A percentile compares a stretch with the other conserved stretches of the same genome.
Conservation (phyloP, 441 rosid species). For the Jatropha podagrica region DNA sequence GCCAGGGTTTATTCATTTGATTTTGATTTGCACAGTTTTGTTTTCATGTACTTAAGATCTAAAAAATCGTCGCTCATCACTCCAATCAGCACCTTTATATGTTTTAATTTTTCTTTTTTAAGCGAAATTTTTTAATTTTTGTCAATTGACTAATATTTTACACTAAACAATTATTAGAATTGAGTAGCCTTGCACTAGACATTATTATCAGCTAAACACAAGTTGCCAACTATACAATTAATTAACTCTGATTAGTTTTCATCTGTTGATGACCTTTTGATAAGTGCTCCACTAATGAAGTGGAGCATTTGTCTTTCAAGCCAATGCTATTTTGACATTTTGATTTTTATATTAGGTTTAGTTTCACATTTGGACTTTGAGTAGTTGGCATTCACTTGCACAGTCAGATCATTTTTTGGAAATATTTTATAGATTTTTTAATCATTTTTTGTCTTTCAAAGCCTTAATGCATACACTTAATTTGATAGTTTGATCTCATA, state of each 20-base stretch:
- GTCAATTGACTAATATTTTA: neutral
- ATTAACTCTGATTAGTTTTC: neutral
- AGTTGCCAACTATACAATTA: neutral
- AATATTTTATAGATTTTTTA: neutral
- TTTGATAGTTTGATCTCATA: too few relatives aligned
- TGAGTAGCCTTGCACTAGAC: neutral
- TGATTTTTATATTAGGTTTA: neutral
- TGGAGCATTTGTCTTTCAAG: constrained; percentile 15
- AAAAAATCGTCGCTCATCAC: too few relatives aligned
- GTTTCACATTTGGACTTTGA: neutral
- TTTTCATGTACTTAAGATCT: too few relatives aligned
- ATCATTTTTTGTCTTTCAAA: too few relatives aligned
- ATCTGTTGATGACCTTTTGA: neutral
- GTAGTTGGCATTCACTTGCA: neutral
- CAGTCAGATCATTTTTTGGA: too few relatives aligned
- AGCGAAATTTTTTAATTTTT: too few relatives aligned
- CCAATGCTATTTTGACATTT: neutral
- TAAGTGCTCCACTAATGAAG: constrained; percentile 18
- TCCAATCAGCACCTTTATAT: too few relatives aligned
- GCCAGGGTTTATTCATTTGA: too few relatives aligned
- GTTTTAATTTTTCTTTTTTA: too few relatives aligned
- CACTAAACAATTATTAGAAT: neutral
- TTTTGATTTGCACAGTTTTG: too few relatives aligned
- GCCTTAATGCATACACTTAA: too few relatives aligned
- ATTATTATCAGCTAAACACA: constrained; percentile 3